Base-by-base conservation (phyloP, 495 filamentous ascomycete genomes). In the Astrothelium macrocarpum region DNA sequence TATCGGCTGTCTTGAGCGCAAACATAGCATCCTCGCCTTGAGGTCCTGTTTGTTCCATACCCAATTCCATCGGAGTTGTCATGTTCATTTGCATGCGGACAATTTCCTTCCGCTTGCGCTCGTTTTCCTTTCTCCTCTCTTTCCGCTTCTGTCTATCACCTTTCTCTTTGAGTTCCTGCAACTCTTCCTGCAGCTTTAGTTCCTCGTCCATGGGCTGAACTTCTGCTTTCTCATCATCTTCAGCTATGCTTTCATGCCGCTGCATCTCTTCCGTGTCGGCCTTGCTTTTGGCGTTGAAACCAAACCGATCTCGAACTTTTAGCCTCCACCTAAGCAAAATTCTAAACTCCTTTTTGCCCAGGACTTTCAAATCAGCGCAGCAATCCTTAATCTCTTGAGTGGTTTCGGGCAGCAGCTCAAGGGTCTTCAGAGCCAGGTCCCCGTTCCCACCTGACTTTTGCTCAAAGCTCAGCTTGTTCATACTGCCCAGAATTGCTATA, bases 1-100 rank as follows among this genome's bases (percentile, higher is more conserved):
- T 86, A 66, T 97, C 91, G 32, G 95, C 80, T 14, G 82, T 71
- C 71, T 90, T 93, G 32, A 97, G 79, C 10, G 79, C 82, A 73
- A 99, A 99, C 74, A 95, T 93, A 2, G 85, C 79, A 53, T 89
- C 89, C 20, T 87, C 84, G 7, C 90, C 91, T 36, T 79, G 75
- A 1, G 88, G 86, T 14, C 89, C 89, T n/a, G 81, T 77, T 72
- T 96, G 90, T 72, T 97, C 93, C 78, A 94, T 86, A 66, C 94
- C 94, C 67, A 98, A 95, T 65, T 98, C 95, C 79, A 89, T 92
- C 18, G 94, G 93, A 1, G 90, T 87, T 18, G 86, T 90, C 95
- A 98, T 97, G 74, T 96, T 84, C 79, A 98, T 84, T 75, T 98
- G 95, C 87, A 97, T 85, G 56, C 94, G 87, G 32, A 92, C 79